Conservation (phyloP, 768 basidiomycete species). For the Collybiopsis confluens region DNA sequence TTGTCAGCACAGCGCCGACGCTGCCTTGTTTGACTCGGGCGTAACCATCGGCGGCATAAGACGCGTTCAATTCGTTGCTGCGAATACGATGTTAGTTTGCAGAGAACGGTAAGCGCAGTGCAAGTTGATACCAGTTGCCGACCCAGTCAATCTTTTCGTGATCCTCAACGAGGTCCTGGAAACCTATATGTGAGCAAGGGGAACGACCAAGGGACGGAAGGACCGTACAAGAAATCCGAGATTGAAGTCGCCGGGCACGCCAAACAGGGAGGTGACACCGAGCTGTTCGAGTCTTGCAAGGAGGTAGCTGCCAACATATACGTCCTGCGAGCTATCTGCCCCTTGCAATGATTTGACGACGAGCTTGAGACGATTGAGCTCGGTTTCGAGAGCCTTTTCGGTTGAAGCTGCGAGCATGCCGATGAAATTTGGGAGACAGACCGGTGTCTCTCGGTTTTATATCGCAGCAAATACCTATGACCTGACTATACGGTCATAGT, state of each 20-base stretch:
- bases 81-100: conserved; percentile 1
- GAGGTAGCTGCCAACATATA: conserved; percentile 57
- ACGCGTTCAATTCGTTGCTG: conserved; percentile 81
- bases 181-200: not conserved
- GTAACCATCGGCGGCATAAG: conserved; percentile 93
- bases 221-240: conserved; percentile 52
- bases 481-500: too few species aligned
- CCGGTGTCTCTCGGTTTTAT: not conserved
- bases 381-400: conserved; percentile 33
- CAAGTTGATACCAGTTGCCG: conserved; percentile 79
- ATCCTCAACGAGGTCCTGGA: conserved; percentile 78
- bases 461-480: conserved; percentile 2
- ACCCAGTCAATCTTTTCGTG: conserved; percentile 78
- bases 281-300: conserved; percentile 61
- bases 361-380: conserved; percentile 42
- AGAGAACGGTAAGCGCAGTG: not conserved
- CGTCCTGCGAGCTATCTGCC: conserved; percentile 34
- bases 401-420: conserved; percentile 4
- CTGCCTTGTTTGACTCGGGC: conserved; percentile 77
- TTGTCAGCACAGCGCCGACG: conserved; percentile 74
- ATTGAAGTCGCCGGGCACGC: conserved; percentile 87
- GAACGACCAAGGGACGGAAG: conserved; percentile 1
- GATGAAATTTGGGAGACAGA: not conserved
- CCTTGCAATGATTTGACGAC: conserved; percentile 39
- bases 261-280: conserved; percentile 68